A percentile compares a stretch with the other conserved stretches of the same genome.
Evolutionary conservation across 257 asterid genomes (phyloP).

Genomic region (Solanum etuberosum): DNA sequence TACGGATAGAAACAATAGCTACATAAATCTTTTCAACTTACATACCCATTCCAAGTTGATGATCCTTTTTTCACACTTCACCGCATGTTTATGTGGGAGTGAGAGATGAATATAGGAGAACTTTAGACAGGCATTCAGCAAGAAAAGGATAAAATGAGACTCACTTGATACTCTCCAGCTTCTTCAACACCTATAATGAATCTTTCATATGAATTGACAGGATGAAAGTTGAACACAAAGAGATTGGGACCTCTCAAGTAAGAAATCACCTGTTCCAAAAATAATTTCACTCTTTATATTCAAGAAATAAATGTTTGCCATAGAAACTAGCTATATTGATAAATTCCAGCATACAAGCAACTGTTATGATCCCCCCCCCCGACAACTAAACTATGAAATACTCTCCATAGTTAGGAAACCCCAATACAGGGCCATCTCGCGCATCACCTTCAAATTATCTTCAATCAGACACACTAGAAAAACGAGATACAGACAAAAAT

Average conservation of each 20-base stretch:
- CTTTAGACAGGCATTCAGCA: background rate
- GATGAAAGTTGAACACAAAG: conserved; percentile 82
- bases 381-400: background rate
- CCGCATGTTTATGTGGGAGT: background rate
- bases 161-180: conserved; percentile 97
- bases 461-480: background rate
- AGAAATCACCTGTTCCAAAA: conserved; percentile 64
- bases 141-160: conserved; percentile 17
- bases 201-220: conserved; percentile 49
- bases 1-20: background rate
- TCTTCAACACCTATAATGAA: conserved; percentile 84
- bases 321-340: background rate
- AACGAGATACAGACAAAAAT: background rate
- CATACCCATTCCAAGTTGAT: background rate
- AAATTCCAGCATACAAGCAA: background rate
- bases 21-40: background rate
- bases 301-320: background rate
- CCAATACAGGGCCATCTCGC: background rate
- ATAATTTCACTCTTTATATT: background rate
- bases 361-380: background rate
- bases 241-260: conserved; percentile 79
- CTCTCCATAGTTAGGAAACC: background rate
- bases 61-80: background rate
- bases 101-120: background rate
- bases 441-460: background rate